These are phyloP conservation scores for Dispira parvispora DNA, from an alignment of 192 early-diverging fungal species.

Conservation along the genomic window DNA sequence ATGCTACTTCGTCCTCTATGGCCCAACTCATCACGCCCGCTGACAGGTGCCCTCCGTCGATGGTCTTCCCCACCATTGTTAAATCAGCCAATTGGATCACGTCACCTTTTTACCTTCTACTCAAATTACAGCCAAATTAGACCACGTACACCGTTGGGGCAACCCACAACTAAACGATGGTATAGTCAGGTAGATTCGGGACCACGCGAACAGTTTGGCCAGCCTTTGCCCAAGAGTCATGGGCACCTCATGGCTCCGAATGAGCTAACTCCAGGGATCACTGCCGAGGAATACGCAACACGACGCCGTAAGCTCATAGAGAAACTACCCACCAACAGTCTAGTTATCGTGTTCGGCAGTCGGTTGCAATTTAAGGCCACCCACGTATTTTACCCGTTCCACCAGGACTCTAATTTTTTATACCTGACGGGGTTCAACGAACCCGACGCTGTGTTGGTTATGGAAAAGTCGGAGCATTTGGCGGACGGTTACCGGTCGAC, in stretches of 20 bases:
- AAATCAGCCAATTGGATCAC: background rate
- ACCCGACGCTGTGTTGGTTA: constrained; percentile 58
- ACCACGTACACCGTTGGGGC: background rate
- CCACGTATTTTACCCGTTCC: constrained; percentile 87
- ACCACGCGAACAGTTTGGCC: constrained; percentile 28
- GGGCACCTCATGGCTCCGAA: constrained; percentile 59
- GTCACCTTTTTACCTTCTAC: background rate
- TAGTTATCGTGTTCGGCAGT: constrained; percentile 55
- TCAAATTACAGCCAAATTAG: background rate
- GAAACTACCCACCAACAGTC: constrained; percentile 40
- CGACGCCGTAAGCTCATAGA: constrained; percentile 48
- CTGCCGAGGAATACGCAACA: constrained; percentile 52
- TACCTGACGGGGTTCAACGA: constrained; percentile 89
- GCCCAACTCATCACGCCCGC: background rate
- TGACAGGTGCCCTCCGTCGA: background rate
- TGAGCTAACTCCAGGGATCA: constrained; percentile 70
- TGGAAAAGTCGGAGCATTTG: constrained; percentile 31
- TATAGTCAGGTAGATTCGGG: no score
- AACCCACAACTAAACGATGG: background rate
- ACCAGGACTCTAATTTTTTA: constrained; percentile 81
- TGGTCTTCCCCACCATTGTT: background rate
- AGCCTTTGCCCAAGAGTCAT: constrained; percentile 67
- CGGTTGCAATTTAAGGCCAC: constrained; percentile 69
- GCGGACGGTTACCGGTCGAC: constrained; percentile 58
- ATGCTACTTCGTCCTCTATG: no score